Conservation (phyloP, 2,329 filamentous ascomycete species). For the Cladophialophora chaetospira region DNA sequence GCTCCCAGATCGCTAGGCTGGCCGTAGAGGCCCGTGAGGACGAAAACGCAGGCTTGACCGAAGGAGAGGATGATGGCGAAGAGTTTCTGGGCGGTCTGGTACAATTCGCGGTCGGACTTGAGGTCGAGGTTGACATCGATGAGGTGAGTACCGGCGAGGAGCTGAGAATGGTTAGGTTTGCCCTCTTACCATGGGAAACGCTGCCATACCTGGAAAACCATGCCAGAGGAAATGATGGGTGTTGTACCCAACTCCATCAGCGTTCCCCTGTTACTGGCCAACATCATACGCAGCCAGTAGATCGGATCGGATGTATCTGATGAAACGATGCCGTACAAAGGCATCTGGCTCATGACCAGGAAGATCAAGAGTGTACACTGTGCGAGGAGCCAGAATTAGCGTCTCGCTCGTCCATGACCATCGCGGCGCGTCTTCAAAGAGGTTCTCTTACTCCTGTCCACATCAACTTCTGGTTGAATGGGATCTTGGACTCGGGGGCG, state of each 20-base stretch:
- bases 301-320: conserved; percentile 97
- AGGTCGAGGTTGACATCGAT: conserved; percentile 99
- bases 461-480: conserved; percentile 98
- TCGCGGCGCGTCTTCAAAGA: neutral
- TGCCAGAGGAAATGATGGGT: conserved; percentile 98
- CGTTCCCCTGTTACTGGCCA: conserved; percentile 97
- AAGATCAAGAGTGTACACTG: conserved; percentile 92
- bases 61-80: conserved; percentile 97
- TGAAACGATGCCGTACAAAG: conserved; percentile 97
- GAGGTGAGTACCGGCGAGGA: conserved; percentile 97
- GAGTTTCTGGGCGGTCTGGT: conserved; percentile 99
- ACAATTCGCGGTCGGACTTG: conserved; percentile 99
- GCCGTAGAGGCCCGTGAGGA: conserved; percentile 96
- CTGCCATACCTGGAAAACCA: conserved; percentile 85
- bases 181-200: neutral
- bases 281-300: conserved; percentile 99
- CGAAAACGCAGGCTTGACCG: conserved; percentile 96
- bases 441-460: conserved; percentile 69
- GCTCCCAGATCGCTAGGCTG: conserved; percentile 95
- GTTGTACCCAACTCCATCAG: conserved; percentile 97
- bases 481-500: conserved; percentile 96
- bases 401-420: conserved; percentile 4
- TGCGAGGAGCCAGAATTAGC: conserved; percentile 19
- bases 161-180: conserved; percentile 46
- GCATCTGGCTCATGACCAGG: conserved; percentile 99